phyloP scores from a whole-genome alignment of 345 rosid genomes.

The Eucalyptus pauciflora region DNA sequence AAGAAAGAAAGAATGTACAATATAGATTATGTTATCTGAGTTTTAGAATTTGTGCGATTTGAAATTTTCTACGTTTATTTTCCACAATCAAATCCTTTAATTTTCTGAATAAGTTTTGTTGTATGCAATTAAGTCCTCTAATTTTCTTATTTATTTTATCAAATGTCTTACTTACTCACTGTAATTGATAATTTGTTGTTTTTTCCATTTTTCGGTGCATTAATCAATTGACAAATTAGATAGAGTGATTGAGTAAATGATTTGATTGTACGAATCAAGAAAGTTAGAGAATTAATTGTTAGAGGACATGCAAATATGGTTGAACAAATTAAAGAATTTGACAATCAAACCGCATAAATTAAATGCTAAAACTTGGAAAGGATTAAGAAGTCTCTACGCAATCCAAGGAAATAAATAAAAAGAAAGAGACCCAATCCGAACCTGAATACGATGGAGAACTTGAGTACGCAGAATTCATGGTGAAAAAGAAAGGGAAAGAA shows the following conservation, averaged over 20 bases:
- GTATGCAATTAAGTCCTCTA: neutral
- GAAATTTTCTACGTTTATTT: neutral
- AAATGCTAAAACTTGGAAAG: neutral
- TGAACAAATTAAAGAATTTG: neutral
- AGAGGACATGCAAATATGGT: neutral
- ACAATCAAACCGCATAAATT: neutral
- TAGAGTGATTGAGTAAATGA: too few species aligned
- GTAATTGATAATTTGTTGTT: neutral
- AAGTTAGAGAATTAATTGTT: neutral
- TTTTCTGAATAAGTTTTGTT: neutral
- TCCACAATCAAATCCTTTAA: rapidly evolving
- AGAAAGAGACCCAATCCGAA: neutral
- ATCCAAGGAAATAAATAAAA: neutral
- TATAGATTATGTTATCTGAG: rapidly evolving
- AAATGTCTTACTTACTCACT: neutral
- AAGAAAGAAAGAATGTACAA: neutral
- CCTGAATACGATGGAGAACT: neutral
- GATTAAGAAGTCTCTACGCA: neutral
- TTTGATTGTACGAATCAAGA: too few species aligned
- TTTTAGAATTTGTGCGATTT: neutral
- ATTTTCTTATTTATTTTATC: neutral
- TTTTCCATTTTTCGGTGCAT: neutral
- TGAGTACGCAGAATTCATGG: neutral
- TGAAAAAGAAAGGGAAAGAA: neutral
- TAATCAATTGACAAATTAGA: neutral